Evolutionary conservation across 129 eudicot species (phyloP).

Genomic region (Sambucus nigra): DNA sequence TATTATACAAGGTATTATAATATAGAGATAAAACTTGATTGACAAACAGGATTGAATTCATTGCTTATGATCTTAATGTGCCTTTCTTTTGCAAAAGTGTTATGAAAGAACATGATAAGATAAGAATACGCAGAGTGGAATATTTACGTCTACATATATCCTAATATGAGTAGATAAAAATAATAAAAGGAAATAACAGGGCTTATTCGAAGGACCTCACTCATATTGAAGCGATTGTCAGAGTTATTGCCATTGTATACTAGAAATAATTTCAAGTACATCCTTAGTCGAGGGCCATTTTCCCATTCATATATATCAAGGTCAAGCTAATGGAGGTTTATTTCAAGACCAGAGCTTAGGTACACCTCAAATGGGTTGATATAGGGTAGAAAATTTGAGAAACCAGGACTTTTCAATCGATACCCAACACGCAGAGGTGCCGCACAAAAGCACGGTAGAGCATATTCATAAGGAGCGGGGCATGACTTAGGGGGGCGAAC

Average conservation of each 20-base stretch:
- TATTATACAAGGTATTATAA: too few species aligned
- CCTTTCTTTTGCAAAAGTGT: too few species aligned
- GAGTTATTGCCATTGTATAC: constrained; percentile 16
- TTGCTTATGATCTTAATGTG: too few species aligned
- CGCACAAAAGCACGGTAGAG: constrained; percentile 66
- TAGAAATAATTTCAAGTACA: constrained; percentile 58
- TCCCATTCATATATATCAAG: constrained; percentile 39
- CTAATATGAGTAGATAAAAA: too few species aligned
- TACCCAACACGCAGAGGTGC: constrained; percentile 55
- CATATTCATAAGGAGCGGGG: constrained; percentile 51
- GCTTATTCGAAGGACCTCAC: constrained; percentile 53
- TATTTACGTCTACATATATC: too few species aligned
- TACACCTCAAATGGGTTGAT: constrained; percentile 38
- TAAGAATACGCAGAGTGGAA: too few species aligned
- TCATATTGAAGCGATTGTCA: constrained; percentile 33
- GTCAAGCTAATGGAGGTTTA: constrained; percentile 45
- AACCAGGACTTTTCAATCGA: constrained; percentile 77
- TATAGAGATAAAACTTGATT: too few species aligned
- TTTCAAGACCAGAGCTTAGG: constrained; percentile 39
- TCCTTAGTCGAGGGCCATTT: constrained; percentile 60
- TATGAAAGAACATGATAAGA: too few species aligned
- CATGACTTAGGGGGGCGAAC: constrained; percentile 44
- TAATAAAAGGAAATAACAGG: too few species aligned
- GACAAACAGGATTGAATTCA: too few species aligned
- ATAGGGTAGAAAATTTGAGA: constrained; percentile 40